Conservation (phyloP, 2,329 filamentous ascomycete genomes). For the Microdochium paspali region DNA sequence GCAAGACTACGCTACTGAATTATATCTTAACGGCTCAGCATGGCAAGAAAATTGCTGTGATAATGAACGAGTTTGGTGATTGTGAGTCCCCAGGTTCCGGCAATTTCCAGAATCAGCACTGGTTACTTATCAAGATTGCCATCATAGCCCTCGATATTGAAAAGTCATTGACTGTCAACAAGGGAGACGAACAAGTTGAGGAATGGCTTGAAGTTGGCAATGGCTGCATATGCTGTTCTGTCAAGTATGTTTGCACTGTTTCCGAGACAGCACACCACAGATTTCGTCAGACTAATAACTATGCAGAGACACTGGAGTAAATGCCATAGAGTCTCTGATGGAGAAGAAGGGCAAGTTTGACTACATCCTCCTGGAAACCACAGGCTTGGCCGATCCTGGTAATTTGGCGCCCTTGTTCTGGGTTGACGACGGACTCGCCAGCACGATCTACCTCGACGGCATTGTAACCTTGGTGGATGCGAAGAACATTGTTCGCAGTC, state of each 20-base stretch:
- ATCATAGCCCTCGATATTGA: slow-evolving; percentile 81
- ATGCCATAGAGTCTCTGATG: slow-evolving; percentile 93
- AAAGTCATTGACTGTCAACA: slow-evolving; percentile 85
- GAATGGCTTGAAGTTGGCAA: slow-evolving; percentile 97
- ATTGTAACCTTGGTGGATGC: slow-evolving; percentile 95
- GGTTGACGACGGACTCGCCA: slow-evolving; percentile 92
- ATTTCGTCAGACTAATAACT: slow-evolving; percentile 11
- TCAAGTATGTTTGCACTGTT: slow-evolving; percentile 52
- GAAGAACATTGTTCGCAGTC: slow-evolving; percentile 75
- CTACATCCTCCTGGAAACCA: slow-evolving; percentile 95
- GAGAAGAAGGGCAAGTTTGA: slow-evolving; percentile 89
- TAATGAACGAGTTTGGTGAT: slow-evolving; percentile 87
- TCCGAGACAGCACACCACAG: background rate
- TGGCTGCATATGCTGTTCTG: slow-evolving; percentile 94
- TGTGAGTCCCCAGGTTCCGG: slow-evolving; percentile 39
- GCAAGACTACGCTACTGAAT: slow-evolving; percentile 91
- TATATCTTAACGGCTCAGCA: slow-evolving; percentile 93
- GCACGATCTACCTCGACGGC: slow-evolving; percentile 91
- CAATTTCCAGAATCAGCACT: slow-evolving; percentile 3
- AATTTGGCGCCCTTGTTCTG: slow-evolving; percentile 95
- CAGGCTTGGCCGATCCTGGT: slow-evolving; percentile 87
- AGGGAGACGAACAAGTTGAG: slow-evolving; percentile 72
- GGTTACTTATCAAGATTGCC: slow-evolving; percentile 1
- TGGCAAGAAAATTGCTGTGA: slow-evolving; percentile 96
- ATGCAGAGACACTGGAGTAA: slow-evolving; percentile 75